Evolutionary conservation across 164 flowering plant species (phyloP), one percentile per base, ranked within the genome.

Genomic region (Dillenia turbinata): DNA sequence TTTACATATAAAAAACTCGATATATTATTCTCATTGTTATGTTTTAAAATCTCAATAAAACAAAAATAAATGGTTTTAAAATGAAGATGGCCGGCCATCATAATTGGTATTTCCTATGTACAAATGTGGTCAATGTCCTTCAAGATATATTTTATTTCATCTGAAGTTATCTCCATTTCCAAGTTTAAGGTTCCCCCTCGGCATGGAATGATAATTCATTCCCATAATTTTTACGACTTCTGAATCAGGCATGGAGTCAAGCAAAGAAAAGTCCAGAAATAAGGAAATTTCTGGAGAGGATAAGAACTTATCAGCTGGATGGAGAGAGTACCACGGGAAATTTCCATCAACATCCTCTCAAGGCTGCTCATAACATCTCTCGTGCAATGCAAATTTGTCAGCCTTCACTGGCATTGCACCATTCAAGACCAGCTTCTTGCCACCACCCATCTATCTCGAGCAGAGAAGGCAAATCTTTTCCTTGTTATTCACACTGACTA

Each of bases 311-410:
- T 2, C 6, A 53, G 8, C 22, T 12, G 13, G 8, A 51, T 68
- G 48, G 63, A 19, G 22, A 19, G 22, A 69, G 17, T 69, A 24
- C 68, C 68, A 0, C 57, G n/a, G 2, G 73, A 66, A 1, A 12
- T 70, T 13, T 1, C 24, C 19, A 33, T 65, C 7, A 63, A 61
- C 49, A 70, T 70, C 46, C 51, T 65, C 3, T 70, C 66, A 12
- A 61, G 66, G 50, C 69, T 70, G 5, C 66, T 69, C 1, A 22
- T 52, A 47, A 49, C 58, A 9, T 56, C 69, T 44, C 24, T 56
- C 9, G 2, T 65, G 9, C 59, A 61, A 10, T 44, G 10, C 47
- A 70, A 47, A 63, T 33, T 47, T 1, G 73, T 70, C 8, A 65
- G 69, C 56, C 43, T 54, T 33, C 17, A 54, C 16, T 70, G 73